These are phyloP conservation scores for Neonectria sp. DNA, from an alignment of 2,329 filamentous ascomycete genomes.

Conservation along the genomic window DNA sequence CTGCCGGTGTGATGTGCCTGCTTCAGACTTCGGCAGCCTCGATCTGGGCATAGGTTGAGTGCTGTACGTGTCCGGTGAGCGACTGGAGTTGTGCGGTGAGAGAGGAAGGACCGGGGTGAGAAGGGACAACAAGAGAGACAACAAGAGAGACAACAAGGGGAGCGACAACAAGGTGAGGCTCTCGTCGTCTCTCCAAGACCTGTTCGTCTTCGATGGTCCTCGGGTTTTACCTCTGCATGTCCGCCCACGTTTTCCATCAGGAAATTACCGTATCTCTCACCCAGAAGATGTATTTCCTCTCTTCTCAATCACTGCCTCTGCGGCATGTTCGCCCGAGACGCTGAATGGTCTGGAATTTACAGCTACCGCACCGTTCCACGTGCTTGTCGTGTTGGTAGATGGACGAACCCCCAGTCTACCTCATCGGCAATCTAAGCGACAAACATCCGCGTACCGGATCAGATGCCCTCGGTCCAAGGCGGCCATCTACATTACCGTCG, in stretches of 20 bases:
- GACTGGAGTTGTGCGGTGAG: not conserved
- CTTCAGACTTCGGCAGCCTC: not conserved
- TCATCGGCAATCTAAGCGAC: not conserved
- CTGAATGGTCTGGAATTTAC: not conserved
- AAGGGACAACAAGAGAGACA: not conserved
- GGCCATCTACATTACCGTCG: not conserved
- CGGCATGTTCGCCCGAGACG: no score
- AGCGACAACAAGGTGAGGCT: not conserved
- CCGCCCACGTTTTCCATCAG: not conserved
- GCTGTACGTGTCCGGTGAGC: not conserved
- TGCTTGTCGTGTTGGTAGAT: not conserved
- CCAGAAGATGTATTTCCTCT: not conserved
- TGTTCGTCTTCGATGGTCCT: not conserved
- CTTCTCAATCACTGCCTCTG: no score
- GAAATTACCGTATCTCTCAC: not conserved
- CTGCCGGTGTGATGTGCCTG: constrained; percentile 34
- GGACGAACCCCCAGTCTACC: not conserved
- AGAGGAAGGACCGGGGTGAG: not conserved
- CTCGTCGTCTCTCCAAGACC: not conserved
- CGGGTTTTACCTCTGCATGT: not conserved
- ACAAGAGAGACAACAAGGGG: not conserved
- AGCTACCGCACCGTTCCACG: not conserved
- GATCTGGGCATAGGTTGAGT: not conserved
- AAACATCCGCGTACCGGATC: not conserved
- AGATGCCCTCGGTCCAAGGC: not conserved